These are phyloP conservation scores for Eucalyptus erythrocorys DNA, from an alignment of 345 rosid species.

Conservation along the genomic window DNA sequence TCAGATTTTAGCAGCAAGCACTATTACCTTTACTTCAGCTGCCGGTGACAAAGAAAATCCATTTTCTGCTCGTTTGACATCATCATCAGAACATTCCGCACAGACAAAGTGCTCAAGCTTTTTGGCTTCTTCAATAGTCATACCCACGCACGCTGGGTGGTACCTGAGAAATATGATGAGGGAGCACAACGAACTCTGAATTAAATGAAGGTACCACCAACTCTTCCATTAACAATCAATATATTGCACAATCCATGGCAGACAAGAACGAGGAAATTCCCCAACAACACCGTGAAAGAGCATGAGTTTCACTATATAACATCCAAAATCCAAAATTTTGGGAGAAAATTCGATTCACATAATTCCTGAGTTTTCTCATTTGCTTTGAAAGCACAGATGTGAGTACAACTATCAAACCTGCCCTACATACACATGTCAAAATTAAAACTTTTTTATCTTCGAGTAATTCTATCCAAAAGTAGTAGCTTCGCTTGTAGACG, in stretches of 20 bases:
- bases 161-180: conserved; percentile 34
- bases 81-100: conserved; percentile 60
- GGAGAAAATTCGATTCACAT: background rate
- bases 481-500: background rate
- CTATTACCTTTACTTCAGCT: conserved; percentile 38
- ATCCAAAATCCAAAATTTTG: background rate
- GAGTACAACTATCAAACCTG: background rate
- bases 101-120: conserved; percentile 69
- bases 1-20: background rate
- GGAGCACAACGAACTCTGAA: background rate
- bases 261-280: background rate
- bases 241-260: background rate
- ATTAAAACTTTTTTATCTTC: background rate
- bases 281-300: background rate
- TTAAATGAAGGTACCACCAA: background rate
- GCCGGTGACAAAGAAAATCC: conserved; percentile 43
- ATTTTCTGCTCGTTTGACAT: conserved; percentile 47
- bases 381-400: background rate
- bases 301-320: background rate
- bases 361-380: background rate
- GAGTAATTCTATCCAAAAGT: background rate
- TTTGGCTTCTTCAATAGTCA: conserved; percentile 76
- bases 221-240: background rate
- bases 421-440: background rate
- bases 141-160: conserved; percentile 83